Conservation (phyloP, 768 basidiomycete species). For the Naganishia randhawae region DNA sequence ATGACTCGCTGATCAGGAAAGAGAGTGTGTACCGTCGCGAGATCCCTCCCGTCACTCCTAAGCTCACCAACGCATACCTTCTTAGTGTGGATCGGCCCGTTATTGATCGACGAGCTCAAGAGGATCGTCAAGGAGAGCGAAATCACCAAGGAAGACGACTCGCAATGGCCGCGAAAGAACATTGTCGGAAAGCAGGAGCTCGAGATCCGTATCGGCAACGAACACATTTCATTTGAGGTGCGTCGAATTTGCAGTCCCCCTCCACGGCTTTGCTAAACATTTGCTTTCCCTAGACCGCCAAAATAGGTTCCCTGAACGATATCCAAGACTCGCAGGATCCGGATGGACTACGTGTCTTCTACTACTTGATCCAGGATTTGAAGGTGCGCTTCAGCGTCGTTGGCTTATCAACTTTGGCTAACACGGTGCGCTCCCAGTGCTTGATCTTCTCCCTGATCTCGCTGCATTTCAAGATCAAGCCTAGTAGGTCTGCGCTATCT, state of each 20-base stretch:
- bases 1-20: slow-evolving; percentile 96
- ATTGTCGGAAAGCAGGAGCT: slow-evolving; percentile 98
- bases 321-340: slow-evolving; percentile 96
- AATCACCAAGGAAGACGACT: slow-evolving; percentile 96
- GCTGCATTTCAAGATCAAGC: slow-evolving; percentile 99
- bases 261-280: not conserved
- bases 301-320: slow-evolving; percentile 94
- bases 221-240: slow-evolving; percentile 96
- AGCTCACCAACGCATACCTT: not conserved
- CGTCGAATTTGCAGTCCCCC: slow-evolving; percentile 43
- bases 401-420: not conserved
- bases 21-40: slow-evolving; percentile 68
- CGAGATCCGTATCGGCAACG: slow-evolving; percentile 86
- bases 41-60: not conserved
- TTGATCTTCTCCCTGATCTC: slow-evolving; percentile 97
- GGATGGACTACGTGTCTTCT: slow-evolving; percentile 94
- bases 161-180: slow-evolving; percentile 98
- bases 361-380: slow-evolving; percentile 96
- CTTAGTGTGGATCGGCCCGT: slow-evolving; percentile 87
- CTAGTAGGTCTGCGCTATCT: slow-evolving; percentile 54
- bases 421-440: slow-evolving; percentile 59
- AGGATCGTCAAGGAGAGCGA: slow-evolving; percentile 88
- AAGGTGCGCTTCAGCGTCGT: slow-evolving; percentile 60
- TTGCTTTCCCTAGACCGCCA: slow-evolving; percentile 68
- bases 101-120: slow-evolving; percentile 91